A percentile compares a stretch with the other conserved stretches of the same genome.
Evolutionary conservation across 2,329 filamentous ascomycete genomes (phyloP).

Genomic region (Penicillium sumatraense): DNA sequence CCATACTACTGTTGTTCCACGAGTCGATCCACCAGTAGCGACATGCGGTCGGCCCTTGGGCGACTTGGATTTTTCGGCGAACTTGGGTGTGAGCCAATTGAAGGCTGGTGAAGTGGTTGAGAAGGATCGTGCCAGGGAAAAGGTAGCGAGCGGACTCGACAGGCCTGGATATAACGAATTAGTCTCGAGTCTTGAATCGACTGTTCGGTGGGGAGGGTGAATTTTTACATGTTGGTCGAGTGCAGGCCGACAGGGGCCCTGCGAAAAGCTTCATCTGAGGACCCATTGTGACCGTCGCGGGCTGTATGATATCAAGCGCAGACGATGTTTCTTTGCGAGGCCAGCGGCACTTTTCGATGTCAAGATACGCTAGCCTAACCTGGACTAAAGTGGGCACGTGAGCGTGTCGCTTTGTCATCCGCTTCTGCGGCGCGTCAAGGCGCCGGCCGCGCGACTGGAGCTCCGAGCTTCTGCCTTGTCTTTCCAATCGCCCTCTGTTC

Average conservation of each 20-base stretch:
- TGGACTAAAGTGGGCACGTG: conserved; percentile 31
- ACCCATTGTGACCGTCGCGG: conserved; percentile 34
- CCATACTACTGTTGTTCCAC: conserved; percentile 95
- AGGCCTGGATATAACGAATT: conserved; percentile 31
- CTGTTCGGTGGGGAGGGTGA: conserved; percentile 2
- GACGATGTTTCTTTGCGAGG: conserved; percentile 14
- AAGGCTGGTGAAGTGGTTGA: conserved; percentile 67
- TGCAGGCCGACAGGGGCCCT: conserved; percentile 39
- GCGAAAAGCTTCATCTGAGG: conserved; percentile 41
- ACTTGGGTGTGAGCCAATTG: conserved; percentile 82
- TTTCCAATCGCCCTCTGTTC: conserved; percentile 8
- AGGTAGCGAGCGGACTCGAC: conserved; percentile 30
- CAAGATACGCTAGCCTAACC: conserved; percentile 18
- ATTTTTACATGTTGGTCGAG: conserved; percentile 40
- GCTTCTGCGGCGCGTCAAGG: conserved; percentile 28
- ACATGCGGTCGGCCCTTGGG: conserved; percentile 86
- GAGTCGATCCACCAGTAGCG: conserved; percentile 84
- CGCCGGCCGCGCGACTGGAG: neutral
- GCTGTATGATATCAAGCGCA: conserved; percentile 13
- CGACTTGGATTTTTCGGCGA: conserved; percentile 83
- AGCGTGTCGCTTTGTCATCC: conserved; percentile 30
- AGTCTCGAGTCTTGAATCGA: conserved; percentile 20
- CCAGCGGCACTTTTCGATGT: conserved; percentile 27
- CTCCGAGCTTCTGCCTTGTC: conserved; percentile 4
- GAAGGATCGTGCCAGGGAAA: conserved; percentile 65